Evolutionary conservation across 768 basidiomycete genomes (phyloP).

Genomic region (Suillus brevipes): DNA sequence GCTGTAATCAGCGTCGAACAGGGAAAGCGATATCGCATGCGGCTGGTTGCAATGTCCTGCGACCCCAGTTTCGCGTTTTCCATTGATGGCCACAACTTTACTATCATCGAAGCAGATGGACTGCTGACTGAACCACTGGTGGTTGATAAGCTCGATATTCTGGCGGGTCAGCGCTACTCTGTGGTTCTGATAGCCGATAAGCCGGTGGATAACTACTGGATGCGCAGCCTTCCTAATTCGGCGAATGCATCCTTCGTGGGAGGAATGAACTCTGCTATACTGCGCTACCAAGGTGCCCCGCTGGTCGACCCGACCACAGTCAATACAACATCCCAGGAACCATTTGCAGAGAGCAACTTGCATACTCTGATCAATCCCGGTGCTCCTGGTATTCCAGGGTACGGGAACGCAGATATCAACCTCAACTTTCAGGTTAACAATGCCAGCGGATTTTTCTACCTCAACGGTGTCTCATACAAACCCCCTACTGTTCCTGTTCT

Average conservation of each 20-base stretch:
- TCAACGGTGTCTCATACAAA: slow-evolving; percentile 18
- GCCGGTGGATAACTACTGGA: slow-evolving; percentile 45
- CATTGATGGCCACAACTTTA: slow-evolving; percentile 46
- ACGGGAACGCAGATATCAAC: slow-evolving; percentile 44
- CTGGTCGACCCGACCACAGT: slow-evolving; percentile 39
- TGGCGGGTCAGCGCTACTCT: slow-evolving; percentile 36
- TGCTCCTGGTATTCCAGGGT: slow-evolving; percentile 39
- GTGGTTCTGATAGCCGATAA: slow-evolving; percentile 34
- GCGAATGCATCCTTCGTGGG: slow-evolving; percentile 27
- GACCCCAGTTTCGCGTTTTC: slow-evolving; percentile 43
- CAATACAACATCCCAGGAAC: slow-evolving; percentile 21
- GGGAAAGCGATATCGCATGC: slow-evolving; percentile 39
- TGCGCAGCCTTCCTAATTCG: slow-evolving; percentile 40
- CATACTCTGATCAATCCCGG: slow-evolving; percentile 27
- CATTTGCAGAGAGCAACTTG: slow-evolving; percentile 34
- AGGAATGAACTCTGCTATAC: slow-evolving; percentile 55
- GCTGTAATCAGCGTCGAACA: slow-evolving; percentile 35
- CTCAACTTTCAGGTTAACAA: slow-evolving; percentile 23
- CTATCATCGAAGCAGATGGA: slow-evolving; percentile 49
- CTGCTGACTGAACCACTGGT: slow-evolving; percentile 37
- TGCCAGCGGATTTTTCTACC: slow-evolving; percentile 8
- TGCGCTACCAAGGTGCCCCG: slow-evolving; percentile 48
- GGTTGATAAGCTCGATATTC: slow-evolving; percentile 41
- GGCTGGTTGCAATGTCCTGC: slow-evolving; percentile 41
- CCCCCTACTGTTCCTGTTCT: slow-evolving; percentile 42